A percentile compares a stretch with the other conserved stretches of the same genome.
Conservation (phyloP, 441 rosid species). For the Monsonia emarginata region DNA sequence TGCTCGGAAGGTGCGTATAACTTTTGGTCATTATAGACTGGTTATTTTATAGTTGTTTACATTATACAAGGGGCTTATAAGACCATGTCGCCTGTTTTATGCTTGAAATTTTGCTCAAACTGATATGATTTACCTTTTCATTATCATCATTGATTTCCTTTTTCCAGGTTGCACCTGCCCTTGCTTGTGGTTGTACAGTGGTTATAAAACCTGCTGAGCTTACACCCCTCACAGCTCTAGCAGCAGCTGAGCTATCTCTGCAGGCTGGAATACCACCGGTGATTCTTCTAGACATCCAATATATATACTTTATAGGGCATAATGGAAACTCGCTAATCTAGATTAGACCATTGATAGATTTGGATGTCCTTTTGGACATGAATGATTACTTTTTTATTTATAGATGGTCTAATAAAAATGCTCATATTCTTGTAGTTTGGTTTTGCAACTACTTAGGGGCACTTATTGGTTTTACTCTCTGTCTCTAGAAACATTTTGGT, state of each 20-base stretch:
- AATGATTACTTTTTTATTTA: not conserved
- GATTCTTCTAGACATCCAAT: slow-evolving; percentile 22
- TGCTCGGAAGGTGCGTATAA: slow-evolving; percentile 66
- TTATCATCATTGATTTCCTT: too few species aligned
- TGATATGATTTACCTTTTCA: slow-evolving; percentile 16
- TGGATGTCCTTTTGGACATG: not conserved
- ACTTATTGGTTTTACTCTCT: not conserved
- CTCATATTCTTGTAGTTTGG: not conserved
- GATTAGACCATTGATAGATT: not conserved
- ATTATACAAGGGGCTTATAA: slow-evolving; percentile 7
- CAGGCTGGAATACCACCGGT: slow-evolving; percentile 99
- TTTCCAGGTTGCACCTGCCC: slow-evolving; percentile 89
- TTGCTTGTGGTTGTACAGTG: slow-evolving; percentile 95
- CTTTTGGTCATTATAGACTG: slow-evolving; percentile 9
- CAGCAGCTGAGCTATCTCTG: slow-evolving; percentile 87
- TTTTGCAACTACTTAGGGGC: not conserved
- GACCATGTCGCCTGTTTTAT: slow-evolving; percentile 1
- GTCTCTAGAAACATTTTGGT: not conserved
- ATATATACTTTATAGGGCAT: not conserved
- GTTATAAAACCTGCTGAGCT: slow-evolving; percentile 93
- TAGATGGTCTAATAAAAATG: too few species aligned
- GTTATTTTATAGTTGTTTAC: slow-evolving; percentile 7
- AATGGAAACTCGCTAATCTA: not conserved
- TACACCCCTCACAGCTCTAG: slow-evolving; percentile 90
- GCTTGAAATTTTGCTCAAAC: slow-evolving; percentile 12